Conservation (phyloP, 345 rosid species). For the Arabis hirsuta region DNA sequence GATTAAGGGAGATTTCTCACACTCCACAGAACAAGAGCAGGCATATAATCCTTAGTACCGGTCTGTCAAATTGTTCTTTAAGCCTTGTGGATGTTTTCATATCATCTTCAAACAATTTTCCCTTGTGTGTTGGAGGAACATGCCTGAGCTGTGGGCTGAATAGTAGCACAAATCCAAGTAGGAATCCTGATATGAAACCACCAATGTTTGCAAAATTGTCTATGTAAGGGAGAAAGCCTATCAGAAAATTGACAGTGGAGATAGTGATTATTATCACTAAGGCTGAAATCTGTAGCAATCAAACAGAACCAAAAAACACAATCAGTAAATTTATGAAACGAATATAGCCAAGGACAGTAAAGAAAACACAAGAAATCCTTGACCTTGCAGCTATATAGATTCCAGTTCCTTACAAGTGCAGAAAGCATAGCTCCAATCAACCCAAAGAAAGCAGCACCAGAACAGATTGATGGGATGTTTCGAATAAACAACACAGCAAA, state of each 20-base stretch:
- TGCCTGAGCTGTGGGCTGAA: constrained; percentile 63
- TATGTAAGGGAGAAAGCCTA: constrained; percentile 76
- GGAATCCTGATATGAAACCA: constrained; percentile 73
- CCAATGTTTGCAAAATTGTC: constrained; percentile 80
- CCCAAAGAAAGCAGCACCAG: constrained; percentile 76
- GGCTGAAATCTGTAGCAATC: constrained; percentile 65
- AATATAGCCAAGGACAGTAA: neutral
- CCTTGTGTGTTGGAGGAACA: constrained; percentile 49
- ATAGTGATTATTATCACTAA: constrained; percentile 53
- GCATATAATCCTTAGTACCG: constrained; percentile 60
- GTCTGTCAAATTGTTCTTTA: constrained; percentile 73
- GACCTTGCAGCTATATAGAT: constrained; percentile 68
- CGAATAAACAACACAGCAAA: constrained; percentile 64
- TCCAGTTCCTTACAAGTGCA: constrained; percentile 70
- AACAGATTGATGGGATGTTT: constrained; percentile 64
- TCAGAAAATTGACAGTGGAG: constrained; percentile 55
- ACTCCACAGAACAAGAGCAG: constrained; percentile 56
- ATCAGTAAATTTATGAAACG: constrained; percentile 22
- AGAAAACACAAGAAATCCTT: constrained; percentile 22
- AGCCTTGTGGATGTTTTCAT: constrained; percentile 51
- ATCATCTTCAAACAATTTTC: constrained; percentile 53
- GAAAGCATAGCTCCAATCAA: constrained; percentile 82
- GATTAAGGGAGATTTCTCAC: constrained; percentile 52
- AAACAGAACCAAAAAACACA: neutral
- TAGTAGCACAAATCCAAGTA: constrained; percentile 72